A percentile compares a stretch with the other conserved stretches of the same genome.
phyloP scores from a whole-genome alignment of 441 rosid species.

The Adansonia madagascariensis region DNA sequence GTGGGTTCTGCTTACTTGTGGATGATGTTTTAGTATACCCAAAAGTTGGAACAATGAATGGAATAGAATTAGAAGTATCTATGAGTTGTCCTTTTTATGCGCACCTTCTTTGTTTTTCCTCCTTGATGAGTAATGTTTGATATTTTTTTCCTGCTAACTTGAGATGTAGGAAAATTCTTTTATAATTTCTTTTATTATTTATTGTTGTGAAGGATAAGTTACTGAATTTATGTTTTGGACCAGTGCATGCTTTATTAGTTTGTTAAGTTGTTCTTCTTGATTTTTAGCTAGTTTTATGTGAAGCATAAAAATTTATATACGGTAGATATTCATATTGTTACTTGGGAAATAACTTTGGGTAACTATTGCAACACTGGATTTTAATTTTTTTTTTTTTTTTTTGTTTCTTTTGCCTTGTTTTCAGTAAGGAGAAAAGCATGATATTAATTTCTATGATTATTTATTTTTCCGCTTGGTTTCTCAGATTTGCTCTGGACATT shows the following conservation, averaged over 20 bases:
- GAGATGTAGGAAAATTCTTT: not conserved
- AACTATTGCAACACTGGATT: constrained; percentile 4
- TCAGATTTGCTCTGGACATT: constrained; percentile 97
- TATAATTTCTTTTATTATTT: not conserved
- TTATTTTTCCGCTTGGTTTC: constrained; percentile 34
- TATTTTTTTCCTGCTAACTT: constrained; percentile 8
- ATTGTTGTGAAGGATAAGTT: not conserved
- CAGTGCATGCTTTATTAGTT: not conserved
- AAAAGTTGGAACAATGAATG: not conserved
- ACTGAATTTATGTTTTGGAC: not conserved
- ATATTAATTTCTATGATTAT: constrained; percentile 2
- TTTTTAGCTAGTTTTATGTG: not conserved
- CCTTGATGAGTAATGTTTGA: not conserved
- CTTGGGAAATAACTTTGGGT: not conserved
- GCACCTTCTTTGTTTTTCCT: not conserved
- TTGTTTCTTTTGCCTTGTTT: not conserved
- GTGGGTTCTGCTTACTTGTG: not conserved
- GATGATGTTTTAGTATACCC: not conserved
- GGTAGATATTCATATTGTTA: not conserved
- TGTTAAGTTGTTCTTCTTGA: constrained; percentile 12
- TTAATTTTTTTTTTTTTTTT: not conserved
- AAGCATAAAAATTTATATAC: not conserved
- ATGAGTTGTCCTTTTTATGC: not conserved
- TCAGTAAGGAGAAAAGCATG: constrained; percentile 4
- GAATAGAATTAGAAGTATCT: not conserved